These are phyloP conservation scores for Heliamphora exappendiculata DNA, from an alignment of 148 eudicot species.

Conservation along the genomic window DNA sequence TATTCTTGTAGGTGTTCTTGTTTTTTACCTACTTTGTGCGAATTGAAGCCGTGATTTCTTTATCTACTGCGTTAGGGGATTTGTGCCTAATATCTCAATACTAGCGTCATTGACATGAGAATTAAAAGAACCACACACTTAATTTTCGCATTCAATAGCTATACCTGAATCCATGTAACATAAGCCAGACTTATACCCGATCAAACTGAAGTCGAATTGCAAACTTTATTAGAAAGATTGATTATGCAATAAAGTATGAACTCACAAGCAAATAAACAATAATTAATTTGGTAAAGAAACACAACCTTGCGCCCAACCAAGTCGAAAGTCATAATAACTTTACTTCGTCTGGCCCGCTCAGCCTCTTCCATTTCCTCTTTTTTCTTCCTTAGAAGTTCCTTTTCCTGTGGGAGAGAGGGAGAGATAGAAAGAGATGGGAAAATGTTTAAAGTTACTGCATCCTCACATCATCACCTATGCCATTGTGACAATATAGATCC, in stretches of 20 bases:
- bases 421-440: not conserved
- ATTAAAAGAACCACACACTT: too few relatives aligned
- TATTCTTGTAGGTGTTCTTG: too few relatives aligned
- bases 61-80: too few relatives aligned
- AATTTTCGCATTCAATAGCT: too few relatives aligned
- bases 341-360: constrained; percentile 65
- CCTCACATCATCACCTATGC: not conserved
- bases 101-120: too few relatives aligned
- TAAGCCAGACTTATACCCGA: not conserved
- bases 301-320: constrained; percentile 94
- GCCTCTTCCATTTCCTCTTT: constrained; percentile 80
- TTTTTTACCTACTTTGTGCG: too few relatives aligned
- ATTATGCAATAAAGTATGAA: not conserved
- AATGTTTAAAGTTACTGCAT: not conserved
- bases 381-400: constrained; percentile 82
- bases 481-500: not conserved
- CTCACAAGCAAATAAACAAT: not conserved
- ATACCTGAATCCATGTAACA: too few relatives aligned
- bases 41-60: too few relatives aligned
- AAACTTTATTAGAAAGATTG: not conserved
- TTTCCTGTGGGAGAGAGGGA: constrained; percentile 46
- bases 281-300: constrained; percentile 8
- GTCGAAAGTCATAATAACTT: constrained; percentile 89
- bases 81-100: too few relatives aligned
- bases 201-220: not conserved